Conservation (phyloP, 2,329 filamentous ascomycete genomes). For the Pseudogymnoascus sp. region DNA sequence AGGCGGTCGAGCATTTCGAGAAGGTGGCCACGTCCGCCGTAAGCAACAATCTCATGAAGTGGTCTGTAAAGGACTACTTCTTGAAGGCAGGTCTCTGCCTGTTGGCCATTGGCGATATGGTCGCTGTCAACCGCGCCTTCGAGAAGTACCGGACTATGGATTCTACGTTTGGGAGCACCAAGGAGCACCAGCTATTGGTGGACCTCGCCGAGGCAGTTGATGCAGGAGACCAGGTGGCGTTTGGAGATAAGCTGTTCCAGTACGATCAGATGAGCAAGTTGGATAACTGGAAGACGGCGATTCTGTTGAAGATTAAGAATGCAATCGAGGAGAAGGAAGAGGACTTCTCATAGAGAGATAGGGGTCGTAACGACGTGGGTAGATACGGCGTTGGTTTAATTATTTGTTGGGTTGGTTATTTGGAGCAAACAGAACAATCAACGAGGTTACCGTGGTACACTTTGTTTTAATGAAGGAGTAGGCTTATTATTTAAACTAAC, state of each 20-base stretch:
- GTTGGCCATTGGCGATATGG: conserved; percentile 62
- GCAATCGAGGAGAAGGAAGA: conserved; percentile 64
- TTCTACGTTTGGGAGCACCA: conserved; percentile 63
- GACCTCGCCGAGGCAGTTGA: conserved; percentile 71
- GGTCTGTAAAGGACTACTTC: conserved; percentile 91
- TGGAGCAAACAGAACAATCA: conserved; percentile 7
- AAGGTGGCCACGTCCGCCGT: conserved; percentile 70
- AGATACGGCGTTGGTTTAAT: background rate
- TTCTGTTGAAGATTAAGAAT: conserved; percentile 76
- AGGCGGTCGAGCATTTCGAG: conserved; percentile 74
- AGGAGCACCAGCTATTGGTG: conserved; percentile 71
- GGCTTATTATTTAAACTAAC: conserved; percentile 8
- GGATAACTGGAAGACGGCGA: conserved; percentile 93
- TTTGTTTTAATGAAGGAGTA: conserved; percentile 1
- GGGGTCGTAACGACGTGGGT: background rate
- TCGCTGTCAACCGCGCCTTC: conserved; percentile 69
- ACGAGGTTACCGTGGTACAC: background rate
- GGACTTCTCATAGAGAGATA: conserved; percentile 53
- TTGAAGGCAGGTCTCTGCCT: conserved; percentile 91
- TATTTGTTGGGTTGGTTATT: conserved; percentile 26
- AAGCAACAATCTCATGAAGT: conserved; percentile 86
- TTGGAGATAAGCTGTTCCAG: conserved; percentile 78
- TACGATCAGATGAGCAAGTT: conserved; percentile 89
- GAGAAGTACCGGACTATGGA: conserved; percentile 76
- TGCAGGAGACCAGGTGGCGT: conserved; percentile 69